A percentile compares a stretch with the other conserved stretches of the same genome.
These are phyloP conservation scores for Leccinum griseonigrum DNA, from an alignment of 1,284 basidiomycete genomes.

Conservation along the genomic window DNA sequence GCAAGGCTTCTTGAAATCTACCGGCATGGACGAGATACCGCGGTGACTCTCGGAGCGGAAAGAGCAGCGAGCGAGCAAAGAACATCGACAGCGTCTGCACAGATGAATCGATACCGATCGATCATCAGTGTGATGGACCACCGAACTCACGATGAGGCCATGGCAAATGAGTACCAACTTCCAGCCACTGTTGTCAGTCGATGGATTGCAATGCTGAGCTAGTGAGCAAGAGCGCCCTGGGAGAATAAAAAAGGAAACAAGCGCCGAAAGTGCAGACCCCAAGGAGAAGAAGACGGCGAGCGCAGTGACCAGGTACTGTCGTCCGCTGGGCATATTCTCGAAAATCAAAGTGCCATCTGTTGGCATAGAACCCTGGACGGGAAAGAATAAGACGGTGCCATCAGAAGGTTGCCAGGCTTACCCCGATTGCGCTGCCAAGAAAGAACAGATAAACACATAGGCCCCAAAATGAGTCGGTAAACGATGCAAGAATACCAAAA, in stretches of 20 bases:
- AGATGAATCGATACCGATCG: constrained; percentile 4
- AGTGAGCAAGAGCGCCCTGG: constrained; percentile 72
- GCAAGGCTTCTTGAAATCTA: constrained; percentile 76
- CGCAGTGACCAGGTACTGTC: constrained; percentile 91
- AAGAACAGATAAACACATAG: constrained; percentile 32
- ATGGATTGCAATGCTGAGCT: constrained; percentile 57
- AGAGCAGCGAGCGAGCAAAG: constrained; percentile 81
- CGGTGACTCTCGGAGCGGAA: constrained; percentile 91
- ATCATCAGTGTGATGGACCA: neutral
- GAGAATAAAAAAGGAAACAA: constrained; percentile 75
- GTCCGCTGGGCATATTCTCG: constrained; percentile 91
- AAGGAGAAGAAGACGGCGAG: constrained; percentile 94
- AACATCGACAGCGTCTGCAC: constrained; percentile 84
- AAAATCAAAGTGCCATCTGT: constrained; percentile 94
- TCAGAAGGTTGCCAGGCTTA: constrained; percentile 30
- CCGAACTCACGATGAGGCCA: constrained; percentile 61
- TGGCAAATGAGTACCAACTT: constrained; percentile 74
- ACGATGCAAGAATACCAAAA: neutral
- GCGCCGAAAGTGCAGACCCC: constrained; percentile 81
- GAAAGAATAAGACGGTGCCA: neutral
- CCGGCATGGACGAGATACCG: constrained; percentile 87
- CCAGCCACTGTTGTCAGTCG: constrained; percentile 80
- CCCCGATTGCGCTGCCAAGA: constrained; percentile 89
- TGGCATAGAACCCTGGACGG: constrained; percentile 83
- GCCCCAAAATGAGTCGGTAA: neutral